These are phyloP conservation scores for Lophiostoma macrostomum DNA, from an alignment of 495 filamentous ascomycete genomes.

Conservation along the genomic window DNA sequence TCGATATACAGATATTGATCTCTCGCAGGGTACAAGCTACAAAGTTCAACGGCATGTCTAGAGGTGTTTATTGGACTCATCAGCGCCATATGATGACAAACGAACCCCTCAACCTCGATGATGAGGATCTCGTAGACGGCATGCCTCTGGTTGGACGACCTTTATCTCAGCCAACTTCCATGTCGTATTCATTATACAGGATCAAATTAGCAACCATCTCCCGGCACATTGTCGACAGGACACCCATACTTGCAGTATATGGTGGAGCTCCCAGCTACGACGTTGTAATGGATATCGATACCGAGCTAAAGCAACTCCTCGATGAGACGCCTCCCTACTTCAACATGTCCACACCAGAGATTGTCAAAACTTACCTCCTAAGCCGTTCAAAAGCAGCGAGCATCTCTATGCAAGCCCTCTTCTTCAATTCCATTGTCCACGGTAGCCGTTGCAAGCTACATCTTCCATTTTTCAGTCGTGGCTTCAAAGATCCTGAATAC, in stretches of 20 bases:
- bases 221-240: constrained; percentile 45
- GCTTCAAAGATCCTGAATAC: constrained; percentile 34
- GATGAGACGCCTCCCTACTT: constrained; percentile 30
- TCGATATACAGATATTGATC: neutral
- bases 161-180: constrained; percentile 42
- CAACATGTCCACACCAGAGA: constrained; percentile 5
- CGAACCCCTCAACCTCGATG: constrained; percentile 48
- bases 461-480: constrained; percentile 11
- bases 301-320: constrained; percentile 35
- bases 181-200: constrained; percentile 49
- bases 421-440: constrained; percentile 40
- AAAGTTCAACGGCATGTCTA: constrained; percentile 39
- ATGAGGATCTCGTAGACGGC: constrained; percentile 47
- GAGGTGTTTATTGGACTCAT: constrained; percentile 45
- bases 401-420: constrained; percentile 41
- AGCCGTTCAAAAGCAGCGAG: constrained; percentile 12
- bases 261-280: constrained; percentile 22
- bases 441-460: constrained; percentile 46
- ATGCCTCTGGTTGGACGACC: constrained; percentile 34
- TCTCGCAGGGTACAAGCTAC: constrained; percentile 21
- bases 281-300: constrained; percentile 38
- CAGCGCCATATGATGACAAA: constrained; percentile 47
- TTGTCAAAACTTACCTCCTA: constrained; percentile 10
- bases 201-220: constrained; percentile 48
- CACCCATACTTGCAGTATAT: constrained; percentile 28